phyloP scores from a whole-genome alignment of 495 filamentous ascomycete species.

The Podospora comata region DNA sequence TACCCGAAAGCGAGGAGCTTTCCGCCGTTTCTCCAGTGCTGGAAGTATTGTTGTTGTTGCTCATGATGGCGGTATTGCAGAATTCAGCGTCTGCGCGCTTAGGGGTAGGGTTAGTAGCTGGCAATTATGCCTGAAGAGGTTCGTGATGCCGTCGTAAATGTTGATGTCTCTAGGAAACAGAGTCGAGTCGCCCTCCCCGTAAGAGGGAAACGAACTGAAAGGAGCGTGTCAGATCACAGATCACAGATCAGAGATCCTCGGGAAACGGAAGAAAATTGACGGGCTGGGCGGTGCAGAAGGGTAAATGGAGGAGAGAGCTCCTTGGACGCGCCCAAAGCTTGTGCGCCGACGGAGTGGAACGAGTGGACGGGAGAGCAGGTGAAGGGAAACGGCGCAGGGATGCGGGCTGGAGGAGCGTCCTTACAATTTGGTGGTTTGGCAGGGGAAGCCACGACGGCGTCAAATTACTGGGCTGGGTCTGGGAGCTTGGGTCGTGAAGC shows the following conservation, averaged over 20 bases:
- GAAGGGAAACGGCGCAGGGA: no score
- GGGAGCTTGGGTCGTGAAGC: slow-evolving; percentile 7
- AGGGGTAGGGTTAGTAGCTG: neutral
- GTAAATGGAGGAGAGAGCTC: neutral
- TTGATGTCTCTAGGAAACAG: neutral
- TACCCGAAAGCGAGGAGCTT: slow-evolving; percentile 30
- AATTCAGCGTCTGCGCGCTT: slow-evolving; percentile 18
- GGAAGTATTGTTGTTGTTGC: neutral
- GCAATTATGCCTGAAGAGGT: neutral
- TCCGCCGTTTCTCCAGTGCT: neutral
- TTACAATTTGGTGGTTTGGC: slow-evolving; percentile 4
- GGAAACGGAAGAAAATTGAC: slow-evolving; percentile 1
- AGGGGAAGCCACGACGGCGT: slow-evolving; percentile 12
- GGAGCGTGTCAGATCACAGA: slow-evolving; percentile 12
- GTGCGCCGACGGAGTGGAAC: neutral
- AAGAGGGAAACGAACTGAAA: neutral
- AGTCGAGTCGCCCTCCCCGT: neutral
- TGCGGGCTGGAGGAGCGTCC: neutral
- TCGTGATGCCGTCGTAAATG: neutral
- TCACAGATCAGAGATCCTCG: neutral
- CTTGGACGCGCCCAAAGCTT: neutral
- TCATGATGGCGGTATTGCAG: slow-evolving; percentile 26
- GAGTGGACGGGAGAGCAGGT: neutral
- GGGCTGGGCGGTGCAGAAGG: neutral
- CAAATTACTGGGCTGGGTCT: neutral